Evolutionary conservation across 768 basidiomycete species (phyloP).

Genomic region (Auriscalpium vulgare): DNA sequence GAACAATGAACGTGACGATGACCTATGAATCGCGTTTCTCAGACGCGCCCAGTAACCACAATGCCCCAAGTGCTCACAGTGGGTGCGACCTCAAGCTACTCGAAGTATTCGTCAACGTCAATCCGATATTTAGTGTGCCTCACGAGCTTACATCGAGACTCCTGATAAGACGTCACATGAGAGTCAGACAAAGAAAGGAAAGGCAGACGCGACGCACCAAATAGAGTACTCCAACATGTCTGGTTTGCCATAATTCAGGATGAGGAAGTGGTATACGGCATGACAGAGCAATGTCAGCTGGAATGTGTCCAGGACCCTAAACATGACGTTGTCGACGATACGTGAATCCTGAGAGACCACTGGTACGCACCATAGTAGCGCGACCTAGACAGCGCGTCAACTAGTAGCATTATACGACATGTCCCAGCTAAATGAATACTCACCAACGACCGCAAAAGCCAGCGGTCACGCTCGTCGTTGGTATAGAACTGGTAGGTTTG

Average conservation of each 20-base stretch:
- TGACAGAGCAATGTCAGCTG: conserved; percentile 2
- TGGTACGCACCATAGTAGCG: neutral
- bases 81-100: conserved; percentile 4
- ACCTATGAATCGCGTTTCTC: neutral
- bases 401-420: neutral
- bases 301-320: neutral
- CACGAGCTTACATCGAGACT: conserved; percentile 1
- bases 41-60: too few species aligned
- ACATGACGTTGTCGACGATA: neutral
- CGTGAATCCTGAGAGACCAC: neutral
- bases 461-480: neutral
- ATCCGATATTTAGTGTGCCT: neutral
- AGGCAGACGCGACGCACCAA: neutral
- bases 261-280: conserved; percentile 1
- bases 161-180: neutral
- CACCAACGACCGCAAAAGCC: conserved; percentile 1
- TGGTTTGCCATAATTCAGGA: neutral
- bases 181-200: neutral
- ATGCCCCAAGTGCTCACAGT: neutral
- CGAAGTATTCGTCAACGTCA: too few species aligned
- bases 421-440: neutral
- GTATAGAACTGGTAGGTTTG: neutral
- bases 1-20: conserved; percentile 3
- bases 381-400: neutral
- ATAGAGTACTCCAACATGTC: neutral